Percentiles rank a stretch among this genome's conserved stretches.
Conservation (phyloP, 2,329 filamentous ascomycete species). For the Geosmithia flava region DNA sequence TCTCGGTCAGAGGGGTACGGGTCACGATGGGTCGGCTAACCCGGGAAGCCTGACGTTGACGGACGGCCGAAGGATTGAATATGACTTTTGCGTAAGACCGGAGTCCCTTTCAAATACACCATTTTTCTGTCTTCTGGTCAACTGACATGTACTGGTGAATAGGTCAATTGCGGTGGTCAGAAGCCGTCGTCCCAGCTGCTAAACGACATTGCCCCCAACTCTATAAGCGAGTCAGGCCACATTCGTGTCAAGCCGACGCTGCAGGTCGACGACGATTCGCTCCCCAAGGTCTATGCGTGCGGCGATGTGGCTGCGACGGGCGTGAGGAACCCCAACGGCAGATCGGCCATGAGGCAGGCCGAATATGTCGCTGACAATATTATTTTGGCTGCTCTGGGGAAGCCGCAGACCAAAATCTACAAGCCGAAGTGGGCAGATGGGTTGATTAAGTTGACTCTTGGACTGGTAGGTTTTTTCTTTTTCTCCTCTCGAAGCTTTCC, state of each 20-base stretch:
- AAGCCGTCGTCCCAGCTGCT: conserved; percentile 40
- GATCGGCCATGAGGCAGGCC: conserved; percentile 41
- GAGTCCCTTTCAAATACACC: not conserved
- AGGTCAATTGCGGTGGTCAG: conserved; percentile 50
- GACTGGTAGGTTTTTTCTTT: conserved; percentile 38
- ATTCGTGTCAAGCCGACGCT: conserved; percentile 43
- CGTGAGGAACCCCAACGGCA: conserved; percentile 35
- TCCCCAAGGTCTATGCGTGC: conserved; percentile 45
- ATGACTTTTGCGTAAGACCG: conserved; percentile 34
- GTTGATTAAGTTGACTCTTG: conserved; percentile 40
- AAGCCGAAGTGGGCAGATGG: conserved; percentile 31
- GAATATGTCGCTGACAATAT: conserved; percentile 42
- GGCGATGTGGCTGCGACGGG: conserved; percentile 48
- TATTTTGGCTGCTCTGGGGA: conserved; percentile 28
- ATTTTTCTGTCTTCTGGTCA: not conserved
- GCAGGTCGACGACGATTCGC: conserved; percentile 35
- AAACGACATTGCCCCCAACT: conserved; percentile 22
- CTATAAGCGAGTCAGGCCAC: conserved; percentile 32
- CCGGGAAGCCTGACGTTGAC: conserved; percentile 25
- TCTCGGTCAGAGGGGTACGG: conserved; percentile 33
- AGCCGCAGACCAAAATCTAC: conserved; percentile 24
- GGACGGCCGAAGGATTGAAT: conserved; percentile 30
- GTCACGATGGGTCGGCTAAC: conserved; percentile 17
- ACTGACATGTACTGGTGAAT: not conserved
- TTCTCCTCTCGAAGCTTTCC: not conserved